phyloP scores from a whole-genome alignment of 352 stramenopile species.

The Phytopythium cucurbitacearum region DNA sequence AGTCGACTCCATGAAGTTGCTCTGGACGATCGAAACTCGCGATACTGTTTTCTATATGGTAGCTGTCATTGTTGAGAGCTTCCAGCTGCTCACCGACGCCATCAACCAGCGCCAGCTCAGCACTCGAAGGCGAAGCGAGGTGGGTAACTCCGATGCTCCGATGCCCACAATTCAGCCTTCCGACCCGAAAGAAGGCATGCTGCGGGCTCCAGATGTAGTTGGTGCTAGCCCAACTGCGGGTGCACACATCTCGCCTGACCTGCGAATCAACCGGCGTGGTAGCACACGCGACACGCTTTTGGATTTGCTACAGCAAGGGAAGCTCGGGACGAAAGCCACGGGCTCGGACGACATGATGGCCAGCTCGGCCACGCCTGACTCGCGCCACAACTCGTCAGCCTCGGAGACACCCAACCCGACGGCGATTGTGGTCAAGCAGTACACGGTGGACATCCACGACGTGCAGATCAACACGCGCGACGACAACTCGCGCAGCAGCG shows the following conservation, averaged over 20 bases:
- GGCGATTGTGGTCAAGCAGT: constrained; percentile 56
- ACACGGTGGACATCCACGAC: constrained; percentile 74
- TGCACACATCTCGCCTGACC: neutral
- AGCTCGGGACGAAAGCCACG: constrained; percentile 38
- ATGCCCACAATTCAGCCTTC: no score
- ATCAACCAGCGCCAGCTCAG: constrained; percentile 10
- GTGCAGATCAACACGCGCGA: constrained; percentile 78
- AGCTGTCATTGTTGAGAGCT: constrained; percentile 41
- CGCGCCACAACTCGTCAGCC: constrained; percentile 11
- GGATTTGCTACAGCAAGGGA: constrained; percentile 72
- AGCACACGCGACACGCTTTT: constrained; percentile 61
- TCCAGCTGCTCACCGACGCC: constrained; percentile 41
- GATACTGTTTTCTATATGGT: constrained; percentile 74
- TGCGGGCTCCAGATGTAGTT: no score
- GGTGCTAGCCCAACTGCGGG: no score
- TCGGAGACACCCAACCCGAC: constrained; percentile 3
- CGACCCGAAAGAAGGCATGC: no score
- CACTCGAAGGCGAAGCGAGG: neutral
- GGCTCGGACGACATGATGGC: constrained; percentile 10
- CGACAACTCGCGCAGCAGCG: constrained; percentile 56
- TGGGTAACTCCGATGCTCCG: no score
- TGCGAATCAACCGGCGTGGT: constrained; percentile 18
- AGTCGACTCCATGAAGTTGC: constrained; percentile 74
- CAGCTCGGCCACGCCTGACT: constrained; percentile 5
- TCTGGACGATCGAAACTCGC: constrained; percentile 76